phyloP scores from a whole-genome alignment of 2,329 filamentous ascomycete species.

The Graphiopsis chlorocephala region DNA sequence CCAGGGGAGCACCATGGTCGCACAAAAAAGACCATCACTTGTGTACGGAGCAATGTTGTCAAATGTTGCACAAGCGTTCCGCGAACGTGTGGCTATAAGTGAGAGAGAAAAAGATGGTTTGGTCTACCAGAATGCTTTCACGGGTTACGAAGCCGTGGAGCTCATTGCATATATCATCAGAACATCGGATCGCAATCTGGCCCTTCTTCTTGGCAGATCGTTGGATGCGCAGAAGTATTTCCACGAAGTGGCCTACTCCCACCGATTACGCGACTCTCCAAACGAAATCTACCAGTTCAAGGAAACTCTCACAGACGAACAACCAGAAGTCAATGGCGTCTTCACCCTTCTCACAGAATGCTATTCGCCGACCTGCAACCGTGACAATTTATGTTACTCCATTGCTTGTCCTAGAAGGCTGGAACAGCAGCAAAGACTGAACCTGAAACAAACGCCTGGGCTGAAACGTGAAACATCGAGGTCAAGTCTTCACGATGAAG shows the following conservation, averaged over 20 bases:
- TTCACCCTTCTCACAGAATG: slow-evolving; percentile 96
- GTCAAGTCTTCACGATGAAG: slow-evolving; percentile 75
- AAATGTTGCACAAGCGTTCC: slow-evolving; percentile 88
- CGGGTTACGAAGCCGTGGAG: slow-evolving; percentile 91
- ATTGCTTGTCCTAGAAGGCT: slow-evolving; percentile 92
- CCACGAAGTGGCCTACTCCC: slow-evolving; percentile 97
- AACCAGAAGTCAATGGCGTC: slow-evolving; percentile 86
- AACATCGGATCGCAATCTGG: slow-evolving; percentile 92
- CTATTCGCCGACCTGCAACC: slow-evolving; percentile 94
- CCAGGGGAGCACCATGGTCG: slow-evolving; percentile 46
- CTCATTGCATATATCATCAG: slow-evolving; percentile 95
- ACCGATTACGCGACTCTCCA: slow-evolving; percentile 88
- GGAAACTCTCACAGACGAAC: slow-evolving; percentile 84
- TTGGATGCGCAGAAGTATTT: slow-evolving; percentile 98
- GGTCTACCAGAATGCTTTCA: slow-evolving; percentile 96
- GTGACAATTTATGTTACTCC: slow-evolving; percentile 94
- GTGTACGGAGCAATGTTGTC: slow-evolving; percentile 94
- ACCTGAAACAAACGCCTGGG: slow-evolving; percentile 88
- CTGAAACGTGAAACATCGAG: slow-evolving; percentile 70
- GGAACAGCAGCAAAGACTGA: slow-evolving; percentile 91
- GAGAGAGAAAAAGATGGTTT: slow-evolving; percentile 96
- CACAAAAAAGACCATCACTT: slow-evolving; percentile 70
- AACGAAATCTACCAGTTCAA: slow-evolving; percentile 96
- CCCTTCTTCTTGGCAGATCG: slow-evolving; percentile 82
- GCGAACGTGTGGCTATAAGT: slow-evolving; percentile 78